Evolutionary conservation across 768 basidiomycete species (phyloP), one percentile per base, ranked within the genome.

Genomic region (Trametes maxima): DNA sequence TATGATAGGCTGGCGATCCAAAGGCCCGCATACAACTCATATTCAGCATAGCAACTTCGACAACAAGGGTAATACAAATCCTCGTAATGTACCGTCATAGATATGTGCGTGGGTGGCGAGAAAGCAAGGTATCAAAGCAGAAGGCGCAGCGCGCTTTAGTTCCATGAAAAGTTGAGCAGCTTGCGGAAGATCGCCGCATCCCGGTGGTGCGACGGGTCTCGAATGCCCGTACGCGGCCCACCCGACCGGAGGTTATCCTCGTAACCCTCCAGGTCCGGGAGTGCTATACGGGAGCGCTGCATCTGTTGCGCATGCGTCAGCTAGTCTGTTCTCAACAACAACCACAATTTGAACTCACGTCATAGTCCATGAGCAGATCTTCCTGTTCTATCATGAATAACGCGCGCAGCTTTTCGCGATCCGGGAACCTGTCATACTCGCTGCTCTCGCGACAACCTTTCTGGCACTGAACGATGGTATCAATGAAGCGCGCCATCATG

Each of bases 401-500:
- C 11, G 84, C 79, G 47, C 79, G 72, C 54, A 94, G 79, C 42
- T 77, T 75, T 2, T 68, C 69, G 47, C 86, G 82, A 47, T 86
- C 83, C n/a, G 75, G 75, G 69, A 89, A 88, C 44, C 39, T 54
- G 21, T 79, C 77, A 66, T 90, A 90, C 47, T 87, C 85, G 47
- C 69, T 72, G 58, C 70, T 50, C 17, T 65, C 62, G 50, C 82
- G 82, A 70, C 90, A 93, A 60, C 90, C 85, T 11, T 83, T 75
- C 75, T 96, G 94, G 67, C 89, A 94, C 62, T 89, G 84, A 0
- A 82, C 81, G 6, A 94, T 89, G 67, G 83, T 86, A 52, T 84
- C 82, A 57, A 96, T 86, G 68, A 95, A 94, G 61, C 87, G 83
- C 33, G 89, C 95, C 78, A 98, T 90, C 84, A 94, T 89, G 65